A percentile compares a stretch with the other conserved stretches of the same genome.
phyloP scores from a whole-genome alignment of 1,284 basidiomycete species.

The Coniophora puteana region DNA sequence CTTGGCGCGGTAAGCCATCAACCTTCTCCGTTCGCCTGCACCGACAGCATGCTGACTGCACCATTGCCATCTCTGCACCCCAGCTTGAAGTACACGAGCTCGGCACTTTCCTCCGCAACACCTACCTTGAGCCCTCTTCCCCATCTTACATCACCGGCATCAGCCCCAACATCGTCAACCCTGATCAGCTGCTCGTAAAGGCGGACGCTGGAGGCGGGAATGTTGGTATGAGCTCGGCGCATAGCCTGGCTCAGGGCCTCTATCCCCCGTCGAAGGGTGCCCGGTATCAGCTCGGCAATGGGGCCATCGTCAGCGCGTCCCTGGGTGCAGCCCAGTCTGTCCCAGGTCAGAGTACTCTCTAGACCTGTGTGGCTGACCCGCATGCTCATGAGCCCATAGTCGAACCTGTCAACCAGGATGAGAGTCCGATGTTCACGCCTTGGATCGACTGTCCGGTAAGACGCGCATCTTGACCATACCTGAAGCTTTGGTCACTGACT shows the following conservation, averaged over 20 bases:
- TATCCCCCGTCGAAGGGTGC: constrained; percentile 28
- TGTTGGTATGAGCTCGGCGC: constrained; percentile 35
- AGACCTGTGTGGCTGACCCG: constrained; percentile 33
- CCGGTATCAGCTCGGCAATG: constrained; percentile 38
- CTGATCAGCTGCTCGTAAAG: constrained; percentile 33
- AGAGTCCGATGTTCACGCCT: constrained; percentile 68
- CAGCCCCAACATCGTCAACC: constrained; percentile 28
- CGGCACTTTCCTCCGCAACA: constrained; percentile 36
- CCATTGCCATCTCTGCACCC: background rate
- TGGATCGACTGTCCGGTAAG: constrained; percentile 80
- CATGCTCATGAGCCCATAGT: no score
- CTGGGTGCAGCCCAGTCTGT: constrained; percentile 36
- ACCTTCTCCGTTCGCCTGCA: background rate
- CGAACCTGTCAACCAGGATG: constrained; percentile 69
- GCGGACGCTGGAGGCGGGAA: constrained; percentile 52
- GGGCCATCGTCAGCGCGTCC: constrained; percentile 33
- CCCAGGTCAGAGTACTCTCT: constrained; percentile 36
- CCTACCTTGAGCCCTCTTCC: constrained; percentile 37
- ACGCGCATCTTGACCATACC: background rate
- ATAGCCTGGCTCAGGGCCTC: constrained; percentile 27
- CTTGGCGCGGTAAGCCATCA: constrained; percentile 38
- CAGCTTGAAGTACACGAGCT: constrained; percentile 42
- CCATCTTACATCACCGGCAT: constrained; percentile 34
- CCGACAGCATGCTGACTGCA: background rate
- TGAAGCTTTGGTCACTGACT: background rate